These are phyloP conservation scores for Colletotrichum aenigma DNA, from an alignment of 2,329 filamentous ascomycete genomes.

Conservation along the genomic window DNA sequence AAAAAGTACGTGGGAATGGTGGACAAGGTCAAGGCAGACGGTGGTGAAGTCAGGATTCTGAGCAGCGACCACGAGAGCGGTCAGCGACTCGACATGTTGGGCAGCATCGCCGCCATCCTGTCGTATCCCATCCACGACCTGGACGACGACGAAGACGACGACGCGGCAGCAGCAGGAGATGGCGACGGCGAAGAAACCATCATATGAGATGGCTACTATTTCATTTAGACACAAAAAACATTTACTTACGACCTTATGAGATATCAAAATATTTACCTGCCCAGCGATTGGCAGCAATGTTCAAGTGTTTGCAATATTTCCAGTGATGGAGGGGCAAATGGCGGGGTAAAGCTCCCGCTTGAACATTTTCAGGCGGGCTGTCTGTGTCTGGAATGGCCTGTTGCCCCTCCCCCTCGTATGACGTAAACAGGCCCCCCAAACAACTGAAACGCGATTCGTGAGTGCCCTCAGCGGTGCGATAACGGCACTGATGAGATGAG, in stretches of 20 bases:
- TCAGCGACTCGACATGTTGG: conserved; percentile 79
- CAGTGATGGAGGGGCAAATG: not conserved
- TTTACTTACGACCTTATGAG: not conserved
- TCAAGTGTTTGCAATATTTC: not conserved
- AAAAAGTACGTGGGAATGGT: conserved; percentile 85
- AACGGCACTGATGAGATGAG: not conserved
- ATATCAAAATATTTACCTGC: not conserved
- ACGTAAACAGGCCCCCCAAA: not conserved
- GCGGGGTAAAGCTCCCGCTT: not conserved
- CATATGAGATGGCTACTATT: not conserved
- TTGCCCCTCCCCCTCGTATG: conserved; percentile 1
- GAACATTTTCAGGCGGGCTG: not conserved
- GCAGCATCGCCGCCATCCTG: conserved; percentile 86
- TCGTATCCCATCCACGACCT: conserved; percentile 87
- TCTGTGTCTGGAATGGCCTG: not conserved
- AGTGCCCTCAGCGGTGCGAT: not conserved
- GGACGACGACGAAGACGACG: conserved; percentile 68
- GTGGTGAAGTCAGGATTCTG: conserved; percentile 86
- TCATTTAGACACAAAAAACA: not conserved
- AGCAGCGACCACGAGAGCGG: conserved; percentile 96
- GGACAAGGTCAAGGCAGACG: conserved; percentile 84
- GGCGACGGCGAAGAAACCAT: not conserved
- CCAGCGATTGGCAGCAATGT: not conserved
- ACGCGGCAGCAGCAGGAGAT: conserved; percentile 19
- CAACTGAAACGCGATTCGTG: not conserved